Evolutionary conservation across 805 yeast genomes (phyloP), one percentile per base, ranked within the genome.

Genomic region (Priceomyces haplophilus): DNA sequence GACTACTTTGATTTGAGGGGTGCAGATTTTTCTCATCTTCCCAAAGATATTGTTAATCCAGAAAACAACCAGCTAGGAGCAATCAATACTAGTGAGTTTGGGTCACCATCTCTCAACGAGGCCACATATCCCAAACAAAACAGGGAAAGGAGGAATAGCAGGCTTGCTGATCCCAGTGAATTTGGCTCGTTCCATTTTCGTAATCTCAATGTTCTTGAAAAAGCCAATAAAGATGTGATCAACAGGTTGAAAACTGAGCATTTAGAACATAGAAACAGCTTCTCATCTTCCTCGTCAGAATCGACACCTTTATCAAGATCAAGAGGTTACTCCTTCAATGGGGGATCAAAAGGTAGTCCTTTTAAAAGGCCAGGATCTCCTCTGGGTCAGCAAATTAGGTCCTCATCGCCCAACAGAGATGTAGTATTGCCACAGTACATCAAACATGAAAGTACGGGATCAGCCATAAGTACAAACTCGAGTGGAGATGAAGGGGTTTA

Each of bases 171-270:
- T 43, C 75, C 84, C 2, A 67, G 71, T 18, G 91, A 91, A 54
- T 93, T 93, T 75, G 99, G 99, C 0, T 83, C 93, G 3, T 93
- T 93, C 62, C 83, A 87, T 45, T 93, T 87, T 65, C 75, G 97
- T 50, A 93, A 93, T 59, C 67, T 93, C 48, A 83, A 91, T 3
- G 93, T 93, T 4, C 73, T 95, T 43, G 98, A 93, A 53, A 86
- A 85, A 54, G 97, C 96, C 7, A 93, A 93, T 58, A 88, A 88
- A 56, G 97, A 90, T 64, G 90, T 86, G 11, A 88, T 93, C 49
- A 86, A 87, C 55, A 71, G 96, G 48, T 75, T 93, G 57, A 86
- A 89, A 55, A 83, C 75, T 23, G 98, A 91, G 59, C 95, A 88
- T 60, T 51, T 83, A 49, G 87, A 82, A 49, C 82, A 79, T 51